These are phyloP conservation scores for Cytospora leucostoma DNA, from an alignment of 2,329 filamentous ascomycete genomes.

Conservation along the genomic window DNA sequence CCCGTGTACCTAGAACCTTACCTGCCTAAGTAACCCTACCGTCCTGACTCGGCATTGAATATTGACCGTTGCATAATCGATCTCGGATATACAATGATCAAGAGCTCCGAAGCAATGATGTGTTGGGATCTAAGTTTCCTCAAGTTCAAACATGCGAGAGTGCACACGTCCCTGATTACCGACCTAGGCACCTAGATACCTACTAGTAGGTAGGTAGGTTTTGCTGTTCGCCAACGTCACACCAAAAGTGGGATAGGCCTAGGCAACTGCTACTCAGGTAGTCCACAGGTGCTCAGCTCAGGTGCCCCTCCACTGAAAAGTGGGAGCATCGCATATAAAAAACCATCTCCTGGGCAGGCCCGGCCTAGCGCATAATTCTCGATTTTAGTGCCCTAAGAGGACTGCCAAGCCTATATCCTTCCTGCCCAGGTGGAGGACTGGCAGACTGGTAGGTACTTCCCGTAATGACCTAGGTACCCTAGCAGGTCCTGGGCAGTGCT, in stretches of 20 bases:
- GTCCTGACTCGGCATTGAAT: neutral
- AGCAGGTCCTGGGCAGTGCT: neutral
- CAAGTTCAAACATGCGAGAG: neutral
- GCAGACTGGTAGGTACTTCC: neutral
- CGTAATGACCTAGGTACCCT: neutral
- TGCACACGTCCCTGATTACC: neutral
- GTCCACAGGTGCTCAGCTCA: neutral
- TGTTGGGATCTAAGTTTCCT: neutral
- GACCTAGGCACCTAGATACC: too few relatives aligned
- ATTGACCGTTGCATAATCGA: neutral
- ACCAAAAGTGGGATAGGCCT: neutral
- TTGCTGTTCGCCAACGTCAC: neutral
- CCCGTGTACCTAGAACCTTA: too few relatives aligned
- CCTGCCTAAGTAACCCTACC: neutral
- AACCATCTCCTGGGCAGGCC: constrained; percentile 12
- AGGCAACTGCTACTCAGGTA: neutral
- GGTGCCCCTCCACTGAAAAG: neutral
- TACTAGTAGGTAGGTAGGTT: too few relatives aligned
- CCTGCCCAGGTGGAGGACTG: constrained; percentile 10
- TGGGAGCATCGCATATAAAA: constrained; percentile 2
- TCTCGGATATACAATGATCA: neutral
- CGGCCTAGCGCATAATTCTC: constrained; percentile 19
- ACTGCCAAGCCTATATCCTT: neutral
- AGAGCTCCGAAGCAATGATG: neutral
- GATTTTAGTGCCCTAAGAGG: constrained; percentile 20